Evolutionary conservation across 192 early-diverging fungal genomes (phyloP), one percentile per base, ranked within the genome.

Genomic region (Dispira simplex): DNA sequence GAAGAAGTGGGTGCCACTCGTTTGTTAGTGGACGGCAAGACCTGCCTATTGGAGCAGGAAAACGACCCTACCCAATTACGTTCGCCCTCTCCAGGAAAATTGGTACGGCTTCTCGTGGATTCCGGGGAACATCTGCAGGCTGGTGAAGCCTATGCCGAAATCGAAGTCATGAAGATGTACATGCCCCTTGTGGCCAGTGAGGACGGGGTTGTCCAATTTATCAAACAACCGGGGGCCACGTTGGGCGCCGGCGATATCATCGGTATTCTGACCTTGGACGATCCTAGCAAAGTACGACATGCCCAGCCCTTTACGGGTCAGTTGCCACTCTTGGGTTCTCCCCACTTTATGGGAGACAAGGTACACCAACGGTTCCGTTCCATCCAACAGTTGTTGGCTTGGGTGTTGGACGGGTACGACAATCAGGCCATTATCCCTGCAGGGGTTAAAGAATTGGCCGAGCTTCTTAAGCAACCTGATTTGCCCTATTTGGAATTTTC

Each of bases 91-190:
- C 93, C 96, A 2, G 96, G 96, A 46, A 99, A 99, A 75, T 85
- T 99, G 65, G 91, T 96, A 28, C 83, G 93, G 20, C 90, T 87
- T 70, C 73, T 99, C 48, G 81, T 94, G n/a, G 90, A 96, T 39
- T 91, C 92, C 46, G 94, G 94, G 49, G 85, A 83, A 64, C 96
- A 97, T 66, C 81, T 99, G 63, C 83, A 85, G 26, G 69, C 83
- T 39, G 91, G 91, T 49, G 86, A 97, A 65, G 89, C 91, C 3
- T 97, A 89, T 75, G 96, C 96, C 46, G 96, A 99, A 70, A 97
- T 99, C 71, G 96, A 99, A 81, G 92, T 95, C 52, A 99, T 99
- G 96, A 99, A 99, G 80, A 99, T 99, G 96, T 95, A 96, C 77
- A 99, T 99, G 96, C 93, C 95, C 59, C 77, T 99, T 68, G 78